phyloP scores from a whole-genome alignment of 257 asterid species.

The Solanum sejunctum region DNA sequence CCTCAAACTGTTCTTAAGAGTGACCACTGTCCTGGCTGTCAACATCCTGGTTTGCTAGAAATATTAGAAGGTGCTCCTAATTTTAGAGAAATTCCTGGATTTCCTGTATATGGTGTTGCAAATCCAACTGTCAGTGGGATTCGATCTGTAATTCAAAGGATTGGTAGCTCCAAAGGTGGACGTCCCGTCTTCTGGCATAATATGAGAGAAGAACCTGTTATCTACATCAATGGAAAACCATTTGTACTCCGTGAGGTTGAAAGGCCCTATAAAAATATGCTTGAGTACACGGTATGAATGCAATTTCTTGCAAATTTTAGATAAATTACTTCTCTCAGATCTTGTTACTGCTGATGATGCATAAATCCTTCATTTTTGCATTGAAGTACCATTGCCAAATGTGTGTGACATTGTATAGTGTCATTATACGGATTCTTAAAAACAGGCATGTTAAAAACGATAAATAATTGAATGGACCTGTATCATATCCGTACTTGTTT shows the following conservation, averaged over 20 bases:
- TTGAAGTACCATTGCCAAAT: background rate
- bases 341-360: background rate
- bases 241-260: conserved; percentile 98
- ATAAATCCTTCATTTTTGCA: background rate
- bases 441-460: background rate
- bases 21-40: conserved; percentile 97
- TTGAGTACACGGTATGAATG: conserved; percentile 82
- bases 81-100: conserved; percentile 89
- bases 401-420: background rate
- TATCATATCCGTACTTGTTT: background rate
- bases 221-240: conserved; percentile 93
- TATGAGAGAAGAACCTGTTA: conserved; percentile 99
- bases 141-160: conserved; percentile 75
- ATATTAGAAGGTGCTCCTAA: conserved; percentile 97
- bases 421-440: background rate
- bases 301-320: background rate
- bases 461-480: background rate
- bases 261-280: conserved; percentile 96
- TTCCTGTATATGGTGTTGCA: conserved; percentile 97
- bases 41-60: conserved; percentile 73
- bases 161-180: conserved; percentile 78
- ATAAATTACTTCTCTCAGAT: background rate
- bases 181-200: conserved; percentile 94
- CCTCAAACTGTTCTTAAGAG: conserved; percentile 97
- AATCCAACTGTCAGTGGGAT: conserved; percentile 89